Conservation (phyloP, 129 eudicot species). For the Ambrosia artemisiifolia region DNA sequence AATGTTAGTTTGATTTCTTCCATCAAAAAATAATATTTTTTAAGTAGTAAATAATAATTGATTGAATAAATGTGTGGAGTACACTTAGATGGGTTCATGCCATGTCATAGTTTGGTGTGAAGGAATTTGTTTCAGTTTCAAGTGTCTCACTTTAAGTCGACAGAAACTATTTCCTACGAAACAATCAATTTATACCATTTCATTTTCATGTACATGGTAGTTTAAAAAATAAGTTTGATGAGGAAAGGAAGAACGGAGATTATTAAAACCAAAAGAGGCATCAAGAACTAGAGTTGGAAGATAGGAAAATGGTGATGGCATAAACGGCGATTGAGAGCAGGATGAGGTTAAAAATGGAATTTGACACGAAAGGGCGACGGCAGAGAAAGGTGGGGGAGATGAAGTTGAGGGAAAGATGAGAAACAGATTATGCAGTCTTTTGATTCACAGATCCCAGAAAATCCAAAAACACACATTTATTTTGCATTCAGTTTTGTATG, state of each 20-base stretch:
- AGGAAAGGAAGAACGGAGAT: constrained; percentile 55
- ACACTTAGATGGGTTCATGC: too few relatives aligned
- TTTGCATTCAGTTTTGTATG: constrained; percentile 11
- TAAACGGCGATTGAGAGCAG: constrained; percentile 50
- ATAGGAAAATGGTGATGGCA: constrained; percentile 42
- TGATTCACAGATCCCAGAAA: not conserved
- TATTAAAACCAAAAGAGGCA: constrained; percentile 27
- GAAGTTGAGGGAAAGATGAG: constrained; percentile 93
- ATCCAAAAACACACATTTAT: constrained; percentile 7
- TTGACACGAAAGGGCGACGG: constrained; percentile 60
- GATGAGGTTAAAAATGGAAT: constrained; percentile 49
- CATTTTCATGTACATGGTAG: too few relatives aligned
- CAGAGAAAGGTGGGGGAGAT: constrained; percentile 71
- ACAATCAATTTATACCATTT: too few relatives aligned
- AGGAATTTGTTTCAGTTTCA: too few relatives aligned
- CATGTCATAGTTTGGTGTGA: too few relatives aligned
- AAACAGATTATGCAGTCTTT: constrained; percentile 90
- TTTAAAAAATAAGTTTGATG: constrained; percentile 17
- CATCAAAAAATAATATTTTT: too few relatives aligned
- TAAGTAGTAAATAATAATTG: too few relatives aligned
- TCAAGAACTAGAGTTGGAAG: constrained; percentile 48
- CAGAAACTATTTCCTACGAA: too few relatives aligned
- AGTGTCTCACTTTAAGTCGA: too few relatives aligned
- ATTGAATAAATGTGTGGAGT: too few relatives aligned
- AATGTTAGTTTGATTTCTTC: too few relatives aligned